Evolutionary conservation across 495 filamentous ascomycete species (phyloP), one percentile per base, ranked within the genome.

Genomic region (Penicillium angulare): DNA sequence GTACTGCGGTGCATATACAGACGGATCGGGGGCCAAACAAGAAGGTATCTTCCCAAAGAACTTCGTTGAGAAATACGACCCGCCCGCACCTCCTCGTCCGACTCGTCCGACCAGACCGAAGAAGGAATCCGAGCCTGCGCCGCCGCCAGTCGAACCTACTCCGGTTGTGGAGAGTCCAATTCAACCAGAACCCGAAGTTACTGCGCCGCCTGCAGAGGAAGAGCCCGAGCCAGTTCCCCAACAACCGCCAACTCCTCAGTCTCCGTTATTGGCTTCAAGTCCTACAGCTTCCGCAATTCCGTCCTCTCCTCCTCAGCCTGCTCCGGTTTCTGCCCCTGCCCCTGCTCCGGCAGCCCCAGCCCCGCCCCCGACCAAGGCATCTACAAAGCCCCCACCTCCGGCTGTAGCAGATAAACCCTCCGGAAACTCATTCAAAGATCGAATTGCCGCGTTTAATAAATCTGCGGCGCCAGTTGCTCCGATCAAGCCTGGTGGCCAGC

Each of bases 371-470:
- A 66, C 79, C n/a, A 71, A 73, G 47, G 63, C 70, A 38, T 56
- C 67, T 32, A 34, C 55, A 4, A 79, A 80, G 53, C 66, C 78
- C 2, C 58, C 68, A 17, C 72, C 76, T 13, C 89, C 90, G 15
- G 81, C 83, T 13, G 84, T 87, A 5, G 75, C 85, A 4, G 89
- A 91, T 45, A 98, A 96, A 69, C 88, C 92, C 9, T 60, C 68
- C 5, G 74, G 70, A 0, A 86, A 79, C 48, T 91, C 93, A 0
- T 97, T 98, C 68, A 89, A 78, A 53, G 93, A 97, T 66, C 90
- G 95, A 47, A 93, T 98, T 59, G 95, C 95, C 7, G 90, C 92
- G 16, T 98, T 98, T 72, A 98, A 98, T 65, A 95, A 90, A 63
- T 76, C 88, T 17, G 82, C 92, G 18, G 81, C 92, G 6, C 93